A percentile compares a stretch with the other conserved stretches of the same genome.
phyloP scores from a whole-genome alignment of 1,284 basidiomycete species.

The Stereum hirsutum region DNA sequence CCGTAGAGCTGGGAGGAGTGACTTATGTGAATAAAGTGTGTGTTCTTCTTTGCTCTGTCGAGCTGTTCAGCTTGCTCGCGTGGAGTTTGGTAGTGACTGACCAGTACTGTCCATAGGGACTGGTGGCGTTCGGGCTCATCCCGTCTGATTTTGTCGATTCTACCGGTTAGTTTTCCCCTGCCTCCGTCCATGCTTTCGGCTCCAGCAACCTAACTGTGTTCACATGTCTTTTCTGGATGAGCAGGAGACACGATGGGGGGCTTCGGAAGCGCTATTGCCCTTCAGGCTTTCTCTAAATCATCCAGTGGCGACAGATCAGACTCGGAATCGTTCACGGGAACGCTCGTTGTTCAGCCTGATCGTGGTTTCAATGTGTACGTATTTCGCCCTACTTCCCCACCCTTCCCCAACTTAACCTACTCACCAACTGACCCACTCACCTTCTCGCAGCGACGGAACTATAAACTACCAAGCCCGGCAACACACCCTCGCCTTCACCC shows the following conservation, averaged over 20 bases:
- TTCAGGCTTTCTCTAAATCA: constrained; percentile 20
- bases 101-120: constrained; percentile 16
- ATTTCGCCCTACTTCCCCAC: neutral
- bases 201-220: constrained; percentile 1
- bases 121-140: constrained; percentile 28
- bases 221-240: constrained; percentile 5
- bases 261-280: constrained; percentile 26
- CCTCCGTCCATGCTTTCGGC: neutral
- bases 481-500: constrained; percentile 47
- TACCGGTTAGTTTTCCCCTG: constrained; percentile 16
- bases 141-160: constrained; percentile 27
- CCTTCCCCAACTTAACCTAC: neutral
- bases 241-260: constrained; percentile 27
- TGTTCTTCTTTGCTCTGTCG: neutral
- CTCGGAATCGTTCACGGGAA: constrained; percentile 32
- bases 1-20: constrained; percentile 14
- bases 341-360: constrained; percentile 36
- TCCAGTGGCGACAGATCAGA: too few species aligned
- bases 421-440: neutral
- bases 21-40: constrained; percentile 22
- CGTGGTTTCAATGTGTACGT: constrained; percentile 34
- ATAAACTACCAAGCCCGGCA: constrained; percentile 54
- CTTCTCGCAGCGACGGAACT: constrained; percentile 30
- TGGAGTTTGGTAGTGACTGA: neutral
- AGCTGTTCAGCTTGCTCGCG: neutral